phyloP scores from a whole-genome alignment of 148 eudicot genomes.

The Bassia scoparia region DNA sequence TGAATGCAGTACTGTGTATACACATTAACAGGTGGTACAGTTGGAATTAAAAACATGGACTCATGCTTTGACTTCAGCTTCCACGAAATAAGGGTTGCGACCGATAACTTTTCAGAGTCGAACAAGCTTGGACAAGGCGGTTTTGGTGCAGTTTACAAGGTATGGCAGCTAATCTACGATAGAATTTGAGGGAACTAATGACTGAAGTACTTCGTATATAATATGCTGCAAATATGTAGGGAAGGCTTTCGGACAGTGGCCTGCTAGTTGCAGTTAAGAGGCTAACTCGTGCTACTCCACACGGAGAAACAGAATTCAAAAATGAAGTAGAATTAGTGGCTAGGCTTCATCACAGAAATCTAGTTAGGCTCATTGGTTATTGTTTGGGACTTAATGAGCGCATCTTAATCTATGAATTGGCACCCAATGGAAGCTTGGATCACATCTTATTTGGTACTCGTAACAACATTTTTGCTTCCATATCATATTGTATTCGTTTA shows the following conservation, averaged over 20 bases:
- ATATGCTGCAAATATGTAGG: neutral
- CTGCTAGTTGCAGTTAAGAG: slow-evolving; percentile 21
- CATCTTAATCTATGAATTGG: slow-evolving; percentile 32
- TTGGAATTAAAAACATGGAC: slow-evolving; percentile 1
- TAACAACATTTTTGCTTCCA: no score
- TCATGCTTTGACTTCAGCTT: slow-evolving; percentile 16
- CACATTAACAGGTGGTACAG: neutral
- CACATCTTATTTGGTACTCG: slow-evolving; percentile 30
- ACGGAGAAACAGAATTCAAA: slow-evolving; percentile 18
- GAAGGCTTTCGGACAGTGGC: slow-evolving; percentile 22
- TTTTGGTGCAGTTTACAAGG: no score
- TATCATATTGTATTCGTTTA: neutral
- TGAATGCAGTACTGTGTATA: neutral
- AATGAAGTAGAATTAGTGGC: slow-evolving; percentile 22
- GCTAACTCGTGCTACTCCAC: slow-evolving; percentile 10
- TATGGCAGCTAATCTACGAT: neutral
- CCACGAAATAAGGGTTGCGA: slow-evolving; percentile 6
- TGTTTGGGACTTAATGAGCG: slow-evolving; percentile 30
- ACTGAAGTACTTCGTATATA: neutral
- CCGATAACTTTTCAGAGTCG: slow-evolving; percentile 20
- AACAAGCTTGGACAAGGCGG: slow-evolving; percentile 29
- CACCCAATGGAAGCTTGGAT: slow-evolving; percentile 35
- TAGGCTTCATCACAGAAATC: slow-evolving; percentile 25
- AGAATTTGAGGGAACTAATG: neutral
- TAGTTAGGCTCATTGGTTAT: slow-evolving; percentile 31